Percentiles rank a stretch among this genome's conserved stretches.
These are phyloP conservation scores for Xanthoconium separans DNA, from an alignment of 1,284 basidiomycete genomes.

Conservation along the genomic window DNA sequence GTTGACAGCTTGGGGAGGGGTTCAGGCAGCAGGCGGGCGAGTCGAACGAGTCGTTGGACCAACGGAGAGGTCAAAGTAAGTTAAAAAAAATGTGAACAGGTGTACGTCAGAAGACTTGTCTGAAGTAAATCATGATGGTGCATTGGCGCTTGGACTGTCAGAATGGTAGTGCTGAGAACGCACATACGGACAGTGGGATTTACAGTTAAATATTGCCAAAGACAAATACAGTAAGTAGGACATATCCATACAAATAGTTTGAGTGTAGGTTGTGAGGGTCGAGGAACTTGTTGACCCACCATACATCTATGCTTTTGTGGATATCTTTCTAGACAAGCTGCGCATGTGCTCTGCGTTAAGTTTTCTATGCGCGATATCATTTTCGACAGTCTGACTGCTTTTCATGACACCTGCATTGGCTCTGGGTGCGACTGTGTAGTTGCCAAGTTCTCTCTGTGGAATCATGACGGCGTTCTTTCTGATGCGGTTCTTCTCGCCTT, in stretches of 20 bases:
- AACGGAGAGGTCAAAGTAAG: too few relatives aligned
- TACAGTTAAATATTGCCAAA: too few relatives aligned
- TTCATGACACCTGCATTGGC: conserved; percentile 47
- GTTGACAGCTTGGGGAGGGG: too few relatives aligned
- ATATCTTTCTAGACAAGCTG: conserved; percentile 53
- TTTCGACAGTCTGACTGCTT: conserved; percentile 52
- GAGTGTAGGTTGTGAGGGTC: neutral
- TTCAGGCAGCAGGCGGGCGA: too few relatives aligned
- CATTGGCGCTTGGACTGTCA: too few relatives aligned
- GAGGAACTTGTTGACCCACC: neutral
- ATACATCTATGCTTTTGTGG: conserved; percentile 20
- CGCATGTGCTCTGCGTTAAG: conserved; percentile 70
- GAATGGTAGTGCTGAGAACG: too few relatives aligned
- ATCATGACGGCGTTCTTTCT: conserved; percentile 78
- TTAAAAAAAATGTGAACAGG: too few relatives aligned
- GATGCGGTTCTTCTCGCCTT: conserved; percentile 63
- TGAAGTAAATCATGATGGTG: too few relatives aligned
- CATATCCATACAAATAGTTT: conserved; percentile 2
- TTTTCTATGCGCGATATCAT: conserved; percentile 67
- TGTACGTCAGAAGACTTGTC: too few relatives aligned
- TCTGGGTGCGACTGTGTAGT: conserved; percentile 73
- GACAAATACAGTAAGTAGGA: neutral
- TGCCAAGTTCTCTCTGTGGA: conserved; percentile 66
- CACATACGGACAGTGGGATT: conserved; percentile 20
- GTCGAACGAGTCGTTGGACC: too few relatives aligned